A percentile compares a stretch with the other conserved stretches of the same genome.
phyloP scores from a whole-genome alignment of 2,329 filamentous ascomycete species.

The Hypoxylon sp. region DNA sequence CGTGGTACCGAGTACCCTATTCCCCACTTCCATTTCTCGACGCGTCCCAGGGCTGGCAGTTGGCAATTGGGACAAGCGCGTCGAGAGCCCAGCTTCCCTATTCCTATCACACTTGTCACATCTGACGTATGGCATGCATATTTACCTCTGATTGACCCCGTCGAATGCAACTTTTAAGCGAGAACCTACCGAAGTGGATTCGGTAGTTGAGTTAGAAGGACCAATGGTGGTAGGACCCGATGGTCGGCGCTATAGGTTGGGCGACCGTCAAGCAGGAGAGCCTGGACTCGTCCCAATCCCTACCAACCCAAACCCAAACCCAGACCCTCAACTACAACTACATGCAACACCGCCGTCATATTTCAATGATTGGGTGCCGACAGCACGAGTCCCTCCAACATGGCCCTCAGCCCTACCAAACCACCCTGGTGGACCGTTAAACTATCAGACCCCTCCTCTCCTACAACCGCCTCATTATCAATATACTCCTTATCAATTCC shows the following conservation, averaged over 20 bases:
- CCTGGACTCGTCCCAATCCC: not conserved
- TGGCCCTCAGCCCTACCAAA: conserved; percentile 2
- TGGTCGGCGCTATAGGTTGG: too few species aligned
- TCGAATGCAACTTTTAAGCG: conserved; percentile 11
- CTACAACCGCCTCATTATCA: not conserved
- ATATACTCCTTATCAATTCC: not conserved
- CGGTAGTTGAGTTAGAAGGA: not conserved
- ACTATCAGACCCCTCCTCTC: not conserved
- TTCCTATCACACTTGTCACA: conserved; percentile 9
- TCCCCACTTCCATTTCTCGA: too few species aligned
- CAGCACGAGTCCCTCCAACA: too few species aligned
- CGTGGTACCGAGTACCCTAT: too few species aligned
- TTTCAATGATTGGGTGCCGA: too few species aligned
- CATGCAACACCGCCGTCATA: too few species aligned
- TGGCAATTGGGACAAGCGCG: too few species aligned
- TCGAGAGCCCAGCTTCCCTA: too few species aligned
- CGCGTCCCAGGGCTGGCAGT: too few species aligned
- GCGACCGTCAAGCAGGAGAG: too few species aligned
- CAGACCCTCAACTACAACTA: too few species aligned
- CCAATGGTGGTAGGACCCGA: not conserved
- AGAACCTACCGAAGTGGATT: conserved; percentile 1
- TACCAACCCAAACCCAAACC: too few species aligned
- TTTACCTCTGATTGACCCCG: not conserved
- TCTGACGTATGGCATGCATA: conserved; percentile 4
- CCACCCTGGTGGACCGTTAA: not conserved